These are phyloP conservation scores for Pseudogymnoascus pannorum DNA, from an alignment of 2,329 filamentous ascomycete genomes.

Conservation along the genomic window DNA sequence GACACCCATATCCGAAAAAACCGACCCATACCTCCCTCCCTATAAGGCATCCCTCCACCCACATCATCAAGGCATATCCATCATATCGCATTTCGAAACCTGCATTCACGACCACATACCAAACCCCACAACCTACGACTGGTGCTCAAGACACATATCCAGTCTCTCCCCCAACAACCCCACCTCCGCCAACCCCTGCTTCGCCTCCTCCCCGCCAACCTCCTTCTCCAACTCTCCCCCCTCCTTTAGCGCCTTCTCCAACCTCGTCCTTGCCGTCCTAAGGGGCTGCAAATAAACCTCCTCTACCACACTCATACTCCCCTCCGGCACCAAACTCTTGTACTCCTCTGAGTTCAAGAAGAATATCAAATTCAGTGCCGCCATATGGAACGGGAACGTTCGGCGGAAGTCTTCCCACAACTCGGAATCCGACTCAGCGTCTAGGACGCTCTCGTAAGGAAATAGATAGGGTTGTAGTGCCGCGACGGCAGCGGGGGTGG, in stretches of 20 bases:
- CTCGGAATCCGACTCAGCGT: slow-evolving; percentile 34
- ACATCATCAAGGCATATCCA: background rate
- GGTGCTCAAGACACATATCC: background rate
- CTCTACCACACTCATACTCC: slow-evolving; percentile 50
- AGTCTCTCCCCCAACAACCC: slow-evolving; percentile 31
- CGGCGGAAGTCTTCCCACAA: slow-evolving; percentile 45
- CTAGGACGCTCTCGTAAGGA: slow-evolving; percentile 45
- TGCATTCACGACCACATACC: background rate
- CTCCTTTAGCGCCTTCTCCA: slow-evolving; percentile 18
- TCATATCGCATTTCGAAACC: background rate
- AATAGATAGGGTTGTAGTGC: slow-evolving; percentile 56
- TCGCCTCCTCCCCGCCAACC: background rate
- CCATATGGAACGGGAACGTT: slow-evolving; percentile 48
- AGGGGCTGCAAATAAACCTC: slow-evolving; percentile 52
- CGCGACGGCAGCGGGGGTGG: slow-evolving; percentile 48
- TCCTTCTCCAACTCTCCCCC: background rate
- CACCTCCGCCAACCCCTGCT: slow-evolving; percentile 31
- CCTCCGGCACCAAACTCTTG: slow-evolving; percentile 43
- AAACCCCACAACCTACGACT: background rate
- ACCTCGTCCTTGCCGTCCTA: slow-evolving; percentile 34
- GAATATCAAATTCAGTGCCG: slow-evolving; percentile 53
- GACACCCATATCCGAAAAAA: background rate
- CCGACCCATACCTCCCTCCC: background rate
- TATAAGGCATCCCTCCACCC: background rate
- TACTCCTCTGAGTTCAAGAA: slow-evolving; percentile 41